phyloP scores from a whole-genome alignment of 2,329 filamentous ascomycete genomes.

The Coniochaeta sp. region DNA sequence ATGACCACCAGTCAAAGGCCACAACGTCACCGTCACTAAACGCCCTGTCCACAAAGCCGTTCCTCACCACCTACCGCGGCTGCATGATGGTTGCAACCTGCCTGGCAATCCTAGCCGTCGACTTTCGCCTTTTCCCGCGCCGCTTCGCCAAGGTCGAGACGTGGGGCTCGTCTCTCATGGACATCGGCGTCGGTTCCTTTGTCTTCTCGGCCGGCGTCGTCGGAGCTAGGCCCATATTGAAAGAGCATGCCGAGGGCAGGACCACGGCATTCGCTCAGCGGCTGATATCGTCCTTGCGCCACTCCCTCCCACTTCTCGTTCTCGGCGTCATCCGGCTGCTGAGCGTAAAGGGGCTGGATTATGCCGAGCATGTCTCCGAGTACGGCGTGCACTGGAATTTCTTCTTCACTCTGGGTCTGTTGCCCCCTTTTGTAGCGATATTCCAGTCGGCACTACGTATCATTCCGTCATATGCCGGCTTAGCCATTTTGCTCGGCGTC shows the following conservation, averaged over 20 bases:
- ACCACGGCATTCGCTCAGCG: slow-evolving; percentile 46
- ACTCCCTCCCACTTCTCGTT: slow-evolving; percentile 74
- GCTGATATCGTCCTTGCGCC: slow-evolving; percentile 62
- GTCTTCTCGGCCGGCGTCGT: slow-evolving; percentile 91
- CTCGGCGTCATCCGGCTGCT: slow-evolving; percentile 76
- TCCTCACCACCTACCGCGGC: slow-evolving; percentile 85
- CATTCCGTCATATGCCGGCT: slow-evolving; percentile 68
- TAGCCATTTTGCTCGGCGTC: slow-evolving; percentile 63
- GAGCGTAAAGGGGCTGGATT: slow-evolving; percentile 89
- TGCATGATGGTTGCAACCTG: slow-evolving; percentile 89
- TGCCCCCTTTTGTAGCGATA: slow-evolving; percentile 82
- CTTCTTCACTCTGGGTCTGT: slow-evolving; percentile 87
- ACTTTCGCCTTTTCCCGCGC: slow-evolving; percentile 87
- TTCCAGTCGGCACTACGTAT: slow-evolving; percentile 66
- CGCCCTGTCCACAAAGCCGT: slow-evolving; percentile 74
- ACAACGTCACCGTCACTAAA: slow-evolving; percentile 24
- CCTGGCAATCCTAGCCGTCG: slow-evolving; percentile 89
- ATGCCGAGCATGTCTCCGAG: slow-evolving; percentile 94
- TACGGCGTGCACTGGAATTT: slow-evolving; percentile 99
- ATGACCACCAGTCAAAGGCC: slow-evolving; percentile 2
- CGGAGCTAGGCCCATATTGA: slow-evolving; percentile 74
- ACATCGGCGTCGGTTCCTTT: slow-evolving; percentile 93
- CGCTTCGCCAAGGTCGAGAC: slow-evolving; percentile 97
- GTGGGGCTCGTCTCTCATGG: slow-evolving; percentile 99
- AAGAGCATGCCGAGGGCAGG: slow-evolving; percentile 51